These are phyloP conservation scores for Hibiscus trionum DNA, from an alignment of 345 rosid genomes.

Conservation along the genomic window DNA sequence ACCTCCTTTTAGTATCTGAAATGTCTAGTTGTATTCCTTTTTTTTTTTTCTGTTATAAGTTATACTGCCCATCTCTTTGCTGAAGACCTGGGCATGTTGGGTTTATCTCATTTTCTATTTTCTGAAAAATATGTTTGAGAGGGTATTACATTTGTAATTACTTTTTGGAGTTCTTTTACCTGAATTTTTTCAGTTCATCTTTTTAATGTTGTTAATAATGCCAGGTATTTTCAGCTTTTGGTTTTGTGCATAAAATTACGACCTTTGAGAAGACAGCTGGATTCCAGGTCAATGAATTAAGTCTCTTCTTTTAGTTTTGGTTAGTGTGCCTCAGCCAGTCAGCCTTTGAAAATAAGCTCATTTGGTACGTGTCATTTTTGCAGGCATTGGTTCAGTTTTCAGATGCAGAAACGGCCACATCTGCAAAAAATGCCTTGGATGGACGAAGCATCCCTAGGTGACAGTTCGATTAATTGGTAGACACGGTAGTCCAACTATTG, in stretches of 20 bases:
- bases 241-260: conserved; percentile 95
- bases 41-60: not conserved
- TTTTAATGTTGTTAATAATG: conserved; percentile 31
- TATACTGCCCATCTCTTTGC: not conserved
- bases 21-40: not conserved
- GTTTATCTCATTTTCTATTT: not conserved
- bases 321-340: not conserved
- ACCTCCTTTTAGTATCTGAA: not conserved
- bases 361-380: conserved; percentile 11
- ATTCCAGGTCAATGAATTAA: conserved; percentile 51
- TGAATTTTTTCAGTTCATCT: conserved; percentile 3
- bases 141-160: not conserved
- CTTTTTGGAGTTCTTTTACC: not conserved
- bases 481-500: conserved; percentile 44
- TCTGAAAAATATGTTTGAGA: not conserved
- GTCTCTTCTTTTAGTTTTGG: not conserved
- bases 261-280: conserved; percentile 99
- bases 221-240: conserved; percentile 99
- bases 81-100: not conserved
- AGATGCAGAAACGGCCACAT: conserved; percentile 89
- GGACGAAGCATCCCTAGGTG: conserved; percentile 99
- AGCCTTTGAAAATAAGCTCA: conserved; percentile 12
- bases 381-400: conserved; percentile 98
- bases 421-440: conserved; percentile 80
- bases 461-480: conserved; percentile 56